phyloP scores from a whole-genome alignment of 345 rosid species.

The Populus deltoides region DNA sequence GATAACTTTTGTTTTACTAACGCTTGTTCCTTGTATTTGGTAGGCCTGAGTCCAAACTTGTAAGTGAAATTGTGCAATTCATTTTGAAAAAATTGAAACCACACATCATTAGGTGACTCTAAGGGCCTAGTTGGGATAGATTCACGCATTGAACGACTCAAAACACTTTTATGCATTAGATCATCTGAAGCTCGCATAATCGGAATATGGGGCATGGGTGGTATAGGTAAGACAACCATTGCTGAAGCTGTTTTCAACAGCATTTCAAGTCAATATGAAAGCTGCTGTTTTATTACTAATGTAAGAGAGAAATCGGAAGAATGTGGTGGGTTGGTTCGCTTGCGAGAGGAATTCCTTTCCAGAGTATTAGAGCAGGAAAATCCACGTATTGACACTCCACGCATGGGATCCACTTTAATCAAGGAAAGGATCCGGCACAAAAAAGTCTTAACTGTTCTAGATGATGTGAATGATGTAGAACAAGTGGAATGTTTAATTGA shows the following conservation, averaged over 20 bases:
- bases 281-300: background rate
- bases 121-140: background rate
- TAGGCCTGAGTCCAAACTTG: background rate
- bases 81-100: background rate
- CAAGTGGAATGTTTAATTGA: slow-evolving; percentile 4
- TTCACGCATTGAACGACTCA: background rate
- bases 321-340: background rate
- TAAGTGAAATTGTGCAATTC: background rate
- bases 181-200: background rate
- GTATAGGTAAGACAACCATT: background rate
- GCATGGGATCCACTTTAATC: too few species aligned
- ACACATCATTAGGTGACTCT: background rate
- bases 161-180: too few species aligned
- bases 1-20: too few species aligned
- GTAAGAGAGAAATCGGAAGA: background rate
- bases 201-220: slow-evolving; percentile 3
- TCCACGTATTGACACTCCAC: background rate
- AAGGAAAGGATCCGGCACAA: background rate
- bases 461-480: background rate
- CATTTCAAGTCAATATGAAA: background rate
- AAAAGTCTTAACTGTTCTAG: slow-evolving; percentile 6
- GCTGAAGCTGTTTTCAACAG: background rate
- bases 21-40: too few species aligned
- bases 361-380: background rate
- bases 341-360: background rate